Evolutionary conservation across 75 land plant genomes (phyloP), one percentile per base, ranked within the genome.

Genomic region (Pinus taeda): DNA sequence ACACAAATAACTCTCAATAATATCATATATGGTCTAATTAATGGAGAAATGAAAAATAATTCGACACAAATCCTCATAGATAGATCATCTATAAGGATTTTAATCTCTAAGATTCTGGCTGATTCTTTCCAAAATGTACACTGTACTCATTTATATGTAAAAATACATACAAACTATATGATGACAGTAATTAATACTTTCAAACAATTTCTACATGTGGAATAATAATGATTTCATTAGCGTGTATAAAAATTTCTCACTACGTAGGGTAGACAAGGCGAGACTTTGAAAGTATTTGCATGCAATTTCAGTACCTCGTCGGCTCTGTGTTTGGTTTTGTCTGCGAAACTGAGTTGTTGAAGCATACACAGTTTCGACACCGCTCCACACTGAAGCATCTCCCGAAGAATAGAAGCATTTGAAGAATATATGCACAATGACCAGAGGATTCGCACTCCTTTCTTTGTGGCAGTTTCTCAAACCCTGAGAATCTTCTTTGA

Each of bases 361-460:
- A 88, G 21, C 2, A 66, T 78, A 63, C 78, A 6, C 14, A 88
- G 75, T 81, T 84, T 84, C 84, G 61, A 76, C 82, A 84, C 89
- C 30, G 84, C 30, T 4, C 89, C 89, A 59, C 20, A 88, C 56
- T 74, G 33, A 82, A 84, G 6, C 89, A 88, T 84, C 17, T 87
- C 86, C 71, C 82, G 80, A 75, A 83, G 11, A 14, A 84, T 81
- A 72, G 74, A 79, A n/a, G 81, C 82, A 45, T 75, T 77, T 17
- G 89, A 71, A n/a, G 64, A 74, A 30, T 67, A 77, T 59, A 42
- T 77, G 56, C 78, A 57, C 4, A 89, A 45, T 67, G 63, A 45
- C 81, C 81, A 81, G 59, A 89, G 49, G 36, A 81, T 77, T 81
- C 77, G 81, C 59, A 81, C 84, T 3, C 75, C 78, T 4, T 79